Evolutionary conservation across 805 yeast genomes (phyloP).

Genomic region (Cyberlindnera amylophila): DNA sequence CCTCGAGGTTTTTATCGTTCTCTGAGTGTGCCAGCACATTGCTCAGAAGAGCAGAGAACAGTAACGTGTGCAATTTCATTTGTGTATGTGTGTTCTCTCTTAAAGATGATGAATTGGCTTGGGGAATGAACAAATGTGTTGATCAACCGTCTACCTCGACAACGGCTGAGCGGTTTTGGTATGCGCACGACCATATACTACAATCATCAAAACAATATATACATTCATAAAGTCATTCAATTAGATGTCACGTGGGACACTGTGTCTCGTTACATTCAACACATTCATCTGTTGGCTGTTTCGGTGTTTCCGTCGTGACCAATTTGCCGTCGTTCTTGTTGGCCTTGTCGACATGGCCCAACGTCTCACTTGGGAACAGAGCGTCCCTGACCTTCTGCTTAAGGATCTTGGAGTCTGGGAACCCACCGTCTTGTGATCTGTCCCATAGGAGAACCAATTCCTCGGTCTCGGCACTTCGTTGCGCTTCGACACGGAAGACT

Average conservation of each 20-base stretch:
- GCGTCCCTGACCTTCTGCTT: slow-evolving; percentile 62
- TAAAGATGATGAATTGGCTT: no score
- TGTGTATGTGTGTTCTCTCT: no score
- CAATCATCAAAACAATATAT: no score
- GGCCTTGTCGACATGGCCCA: slow-evolving; percentile 62
- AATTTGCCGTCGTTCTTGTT: slow-evolving; percentile 21
- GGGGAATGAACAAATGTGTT: no score
- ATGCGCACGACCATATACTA: no score
- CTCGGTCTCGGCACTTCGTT: slow-evolving; percentile 31
- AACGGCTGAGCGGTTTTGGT: no score
- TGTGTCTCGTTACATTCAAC: slow-evolving; percentile 17
- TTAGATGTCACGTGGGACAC: no score
- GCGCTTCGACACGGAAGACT: slow-evolving; percentile 56
- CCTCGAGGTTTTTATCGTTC: slow-evolving; percentile 24
- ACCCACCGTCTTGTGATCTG: slow-evolving; percentile 61
- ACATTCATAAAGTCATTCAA: no score
- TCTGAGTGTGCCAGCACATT: slow-evolving; percentile 18
- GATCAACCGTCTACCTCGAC: no score
- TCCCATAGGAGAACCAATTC: slow-evolving; percentile 57
- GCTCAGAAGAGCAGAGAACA: neutral
- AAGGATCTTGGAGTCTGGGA: slow-evolving; percentile 80
- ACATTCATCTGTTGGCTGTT: slow-evolving; percentile 17
- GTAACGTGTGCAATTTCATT: slow-evolving; percentile 1
- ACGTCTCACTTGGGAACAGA: slow-evolving; percentile 47
- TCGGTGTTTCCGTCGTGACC: slow-evolving; percentile 1